These are phyloP conservation scores for Paramecium tetraurelia DNA, from an alignment of 73 alveolate species.

Conservation along the genomic window DNA sequence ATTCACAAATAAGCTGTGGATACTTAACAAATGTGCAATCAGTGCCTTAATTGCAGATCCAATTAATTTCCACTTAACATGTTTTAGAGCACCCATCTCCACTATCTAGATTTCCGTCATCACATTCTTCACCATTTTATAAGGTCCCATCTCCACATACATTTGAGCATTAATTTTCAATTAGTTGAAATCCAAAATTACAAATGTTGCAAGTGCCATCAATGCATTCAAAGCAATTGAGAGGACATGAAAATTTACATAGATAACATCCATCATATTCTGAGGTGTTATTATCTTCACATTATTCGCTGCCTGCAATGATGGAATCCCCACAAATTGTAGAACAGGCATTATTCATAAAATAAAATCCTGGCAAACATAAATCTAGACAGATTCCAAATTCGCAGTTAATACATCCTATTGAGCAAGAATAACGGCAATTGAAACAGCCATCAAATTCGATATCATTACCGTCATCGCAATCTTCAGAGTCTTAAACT, in stretches of 20 bases:
- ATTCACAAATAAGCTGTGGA: not conserved
- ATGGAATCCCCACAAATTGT: constrained; percentile 58
- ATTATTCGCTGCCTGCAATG: not conserved
- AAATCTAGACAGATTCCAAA: not conserved
- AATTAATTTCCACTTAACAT: not conserved
- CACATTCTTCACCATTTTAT: not conserved
- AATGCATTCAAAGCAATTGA: not conserved
- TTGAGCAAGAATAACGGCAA: not conserved
- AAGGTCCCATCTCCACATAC: not conserved
- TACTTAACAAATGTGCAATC: not conserved
- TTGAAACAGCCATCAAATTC: not conserved
- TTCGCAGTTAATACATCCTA: not conserved
- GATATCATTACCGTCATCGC: constrained; percentile 12
- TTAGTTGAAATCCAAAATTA: not conserved
- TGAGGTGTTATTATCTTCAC: not conserved
- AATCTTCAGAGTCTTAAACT: not conserved
- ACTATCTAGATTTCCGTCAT: not conserved
- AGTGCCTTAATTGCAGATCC: not conserved
- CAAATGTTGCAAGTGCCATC: not conserved
- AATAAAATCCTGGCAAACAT: not conserved
- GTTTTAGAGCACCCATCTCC: not conserved
- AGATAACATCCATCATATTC: not conserved
- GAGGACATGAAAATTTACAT: not conserved
- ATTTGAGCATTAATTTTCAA: not conserved
- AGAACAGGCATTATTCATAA: not conserved